A percentile compares a stretch with the other conserved stretches of the same genome.
These are phyloP conservation scores for Kodamaea anthophila DNA, from an alignment of 1,139 yeast species.

Conservation along the genomic window DNA sequence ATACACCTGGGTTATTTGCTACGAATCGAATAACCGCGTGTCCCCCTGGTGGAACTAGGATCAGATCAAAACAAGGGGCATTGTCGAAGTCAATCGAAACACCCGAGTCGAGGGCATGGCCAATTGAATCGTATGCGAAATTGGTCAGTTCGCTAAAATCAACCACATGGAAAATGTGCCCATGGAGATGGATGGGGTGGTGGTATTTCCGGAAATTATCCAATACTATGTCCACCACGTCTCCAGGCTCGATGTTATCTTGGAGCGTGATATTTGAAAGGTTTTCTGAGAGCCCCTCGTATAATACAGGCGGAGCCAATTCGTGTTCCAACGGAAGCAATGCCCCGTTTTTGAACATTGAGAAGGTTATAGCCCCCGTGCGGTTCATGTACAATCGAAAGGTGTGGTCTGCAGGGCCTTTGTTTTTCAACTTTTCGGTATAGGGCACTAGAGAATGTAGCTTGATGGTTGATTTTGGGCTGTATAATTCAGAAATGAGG, in stretches of 20 bases:
- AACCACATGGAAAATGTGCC: slow-evolving; percentile 25
- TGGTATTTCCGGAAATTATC: slow-evolving; percentile 20
- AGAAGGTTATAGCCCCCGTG: slow-evolving; percentile 20
- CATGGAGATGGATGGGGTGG: slow-evolving; percentile 34
- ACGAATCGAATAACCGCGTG: slow-evolving; percentile 22
- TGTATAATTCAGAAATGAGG: no score
- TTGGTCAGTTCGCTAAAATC: slow-evolving; percentile 17
- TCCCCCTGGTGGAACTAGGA: slow-evolving; percentile 22
- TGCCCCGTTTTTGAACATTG: slow-evolving; percentile 21
- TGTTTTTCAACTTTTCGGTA: slow-evolving; percentile 8
- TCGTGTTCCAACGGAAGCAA: slow-evolving; percentile 16
- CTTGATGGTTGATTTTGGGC: slow-evolving; percentile 2
- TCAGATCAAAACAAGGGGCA: slow-evolving; percentile 24
- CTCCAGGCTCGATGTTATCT: slow-evolving; percentile 17
- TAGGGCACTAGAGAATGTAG: slow-evolving; percentile 12
- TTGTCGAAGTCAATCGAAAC: slow-evolving; percentile 13
- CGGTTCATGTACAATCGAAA: slow-evolving; percentile 19
- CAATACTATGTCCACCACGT: slow-evolving; percentile 24
- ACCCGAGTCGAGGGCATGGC: slow-evolving; percentile 17
- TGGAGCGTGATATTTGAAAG: slow-evolving; percentile 4
- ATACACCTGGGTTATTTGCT: slow-evolving; percentile 11
- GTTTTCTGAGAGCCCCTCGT: slow-evolving; percentile 4
- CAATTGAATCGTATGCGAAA: slow-evolving; percentile 18
- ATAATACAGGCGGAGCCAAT: slow-evolving; percentile 13
- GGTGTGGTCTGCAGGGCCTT: slow-evolving; percentile 16